Evolutionary conservation across 345 rosid genomes (phyloP).

Genomic region (Reutealis trisperma): DNA sequence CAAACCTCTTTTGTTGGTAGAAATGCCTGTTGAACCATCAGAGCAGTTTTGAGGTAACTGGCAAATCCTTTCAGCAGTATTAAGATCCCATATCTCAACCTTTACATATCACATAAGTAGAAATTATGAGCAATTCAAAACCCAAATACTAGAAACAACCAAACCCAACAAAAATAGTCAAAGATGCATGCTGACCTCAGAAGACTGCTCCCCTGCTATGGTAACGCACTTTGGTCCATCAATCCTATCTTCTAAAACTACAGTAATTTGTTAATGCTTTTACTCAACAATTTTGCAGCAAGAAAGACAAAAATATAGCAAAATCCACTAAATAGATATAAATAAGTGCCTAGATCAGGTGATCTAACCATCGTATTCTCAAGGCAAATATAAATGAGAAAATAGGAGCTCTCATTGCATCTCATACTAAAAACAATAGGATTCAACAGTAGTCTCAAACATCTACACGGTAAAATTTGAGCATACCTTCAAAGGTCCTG

Average conservation of each 20-base stretch:
- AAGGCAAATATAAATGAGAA: background rate
- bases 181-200: conserved; percentile 51
- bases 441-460: background rate
- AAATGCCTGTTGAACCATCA: conserved; percentile 37
- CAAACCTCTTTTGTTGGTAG: conserved; percentile 63
- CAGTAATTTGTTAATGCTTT: conserved; percentile 4
- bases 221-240: conserved; percentile 59
- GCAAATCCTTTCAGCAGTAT: conserved; percentile 48
- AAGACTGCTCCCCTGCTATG: conserved; percentile 72
- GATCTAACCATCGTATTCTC: background rate
- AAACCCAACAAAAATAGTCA: background rate
- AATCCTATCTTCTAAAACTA: conserved; percentile 37
- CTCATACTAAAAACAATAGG: background rate
- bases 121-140: conserved; percentile 21
- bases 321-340: background rate
- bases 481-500: conserved; percentile 41
- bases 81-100: conserved; percentile 93
- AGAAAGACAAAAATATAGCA: background rate
- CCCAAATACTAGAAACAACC: background rate
- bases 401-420: background rate
- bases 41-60: conserved; percentile 48
- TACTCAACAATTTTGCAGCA: background rate
- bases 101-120: conserved; percentile 27
- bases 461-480: background rate
- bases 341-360: too few relatives aligned